A percentile compares a stretch with the other conserved stretches of the same genome.
Conservation (phyloP, 2,329 filamentous ascomycete genomes). For the Sporothrix euskadiensis region DNA sequence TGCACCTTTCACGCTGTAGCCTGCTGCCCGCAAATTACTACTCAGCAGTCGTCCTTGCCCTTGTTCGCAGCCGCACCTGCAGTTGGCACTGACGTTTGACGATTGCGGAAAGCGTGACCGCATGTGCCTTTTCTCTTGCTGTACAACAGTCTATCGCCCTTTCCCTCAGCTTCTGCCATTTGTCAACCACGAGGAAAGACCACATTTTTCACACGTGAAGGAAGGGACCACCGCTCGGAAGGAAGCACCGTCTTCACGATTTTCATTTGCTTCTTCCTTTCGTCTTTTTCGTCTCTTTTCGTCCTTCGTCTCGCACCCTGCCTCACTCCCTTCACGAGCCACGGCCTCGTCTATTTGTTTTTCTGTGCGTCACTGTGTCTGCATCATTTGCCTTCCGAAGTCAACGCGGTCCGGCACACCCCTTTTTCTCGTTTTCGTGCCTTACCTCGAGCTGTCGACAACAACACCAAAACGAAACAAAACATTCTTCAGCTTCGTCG, state of each 20-base stretch:
- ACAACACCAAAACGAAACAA: not conserved
- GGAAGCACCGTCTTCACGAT: not conserved
- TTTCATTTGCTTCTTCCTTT: not conserved
- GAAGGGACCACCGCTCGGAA: not conserved
- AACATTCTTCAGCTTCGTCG: not conserved
- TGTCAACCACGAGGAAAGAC: constrained; percentile 15
- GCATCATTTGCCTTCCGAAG: not conserved
- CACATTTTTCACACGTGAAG: constrained; percentile 14
- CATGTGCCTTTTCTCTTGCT: not conserved
- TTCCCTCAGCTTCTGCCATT: not conserved
- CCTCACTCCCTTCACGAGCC: not conserved
- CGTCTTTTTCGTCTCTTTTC: not conserved
- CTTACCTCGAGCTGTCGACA: not conserved
- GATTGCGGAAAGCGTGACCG: constrained; percentile 16
- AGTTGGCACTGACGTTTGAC: not conserved
- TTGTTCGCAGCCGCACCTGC: not conserved
- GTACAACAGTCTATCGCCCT: not conserved
- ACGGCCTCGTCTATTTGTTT: not conserved
- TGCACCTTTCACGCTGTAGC: not conserved
- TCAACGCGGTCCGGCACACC: not conserved
- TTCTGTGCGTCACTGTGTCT: not conserved
- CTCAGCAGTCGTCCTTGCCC: not conserved
- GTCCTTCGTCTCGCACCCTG: not conserved
- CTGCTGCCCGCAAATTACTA: not conserved
- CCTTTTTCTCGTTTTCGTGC: not conserved